Evolutionary conservation across 768 basidiomycete species (phyloP), one percentile per base, ranked within the genome.

Genomic region (Russula vinacea): DNA sequence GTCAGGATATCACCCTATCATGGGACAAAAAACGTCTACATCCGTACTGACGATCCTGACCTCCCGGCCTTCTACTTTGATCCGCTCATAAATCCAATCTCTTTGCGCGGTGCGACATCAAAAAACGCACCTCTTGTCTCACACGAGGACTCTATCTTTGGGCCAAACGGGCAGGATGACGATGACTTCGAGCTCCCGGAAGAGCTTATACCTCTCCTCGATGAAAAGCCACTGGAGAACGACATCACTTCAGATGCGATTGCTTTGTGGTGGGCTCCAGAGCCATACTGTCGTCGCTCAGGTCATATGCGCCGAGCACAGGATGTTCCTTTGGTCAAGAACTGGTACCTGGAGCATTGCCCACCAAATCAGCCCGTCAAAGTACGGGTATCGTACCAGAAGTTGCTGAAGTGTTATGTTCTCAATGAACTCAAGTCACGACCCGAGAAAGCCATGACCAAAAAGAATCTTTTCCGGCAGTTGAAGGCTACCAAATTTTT

Each of bases 401-500:
- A 99, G 77, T 80, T 99, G 35, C 81, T 96, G 63, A 99, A 99
- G 76, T 89, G 90, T 73, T 98, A 82, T 75, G 97, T 99, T 19
- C 81, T 98, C 70, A 99, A 99, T 74, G 94, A 95, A 75, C 81
- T 99, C 50, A 87, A 91, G 71, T 88, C 88, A 59, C 82, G 91
- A 52, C 83, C 88, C 6, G 94, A 97, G 75, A 98, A 97, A 76
- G 89, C 97, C 9, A 96, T 97, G 91, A 89, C 92, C 68, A 98
- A 96, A 85, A 94, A 96, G 79, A 97, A 95, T 72, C 74, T 98
- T 56, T 98, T 99, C 84, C 83, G 93, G 50, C 92, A 94, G 73
- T 80, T 94, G 62, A 98, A 98, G 77, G 89, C 92, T n/a, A 99
- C 97, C 62, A 98, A 98, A 77, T 99, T 99, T 78, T 99, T 99